A percentile compares a stretch with the other conserved stretches of the same genome.
Evolutionary conservation across 805 yeast species (phyloP).

Genomic region (Isabelozyma pseudorhagii): DNA sequence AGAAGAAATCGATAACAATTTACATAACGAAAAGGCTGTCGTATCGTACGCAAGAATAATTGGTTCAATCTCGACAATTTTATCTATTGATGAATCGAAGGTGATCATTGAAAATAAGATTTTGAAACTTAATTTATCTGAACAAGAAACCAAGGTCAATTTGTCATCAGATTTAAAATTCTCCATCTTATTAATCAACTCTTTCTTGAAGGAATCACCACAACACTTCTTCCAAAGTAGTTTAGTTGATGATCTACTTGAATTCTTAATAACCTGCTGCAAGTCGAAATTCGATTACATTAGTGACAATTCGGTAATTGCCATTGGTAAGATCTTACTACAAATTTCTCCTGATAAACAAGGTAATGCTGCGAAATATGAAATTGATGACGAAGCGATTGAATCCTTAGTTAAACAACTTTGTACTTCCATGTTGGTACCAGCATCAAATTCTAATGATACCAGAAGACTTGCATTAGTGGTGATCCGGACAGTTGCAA

Average conservation of each 20-base stretch:
- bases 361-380: conserved; percentile 32
- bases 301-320: conserved; percentile 73
- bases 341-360: conserved; percentile 5
- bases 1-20: conserved; percentile 49
- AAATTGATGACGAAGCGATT: conserved; percentile 40
- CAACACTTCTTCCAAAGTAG: conserved; percentile 54
- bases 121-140: conserved; percentile 39
- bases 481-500: conserved; percentile 68
- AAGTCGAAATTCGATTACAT: conserved; percentile 47
- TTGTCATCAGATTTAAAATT: conserved; percentile 41
- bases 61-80: conserved; percentile 70
- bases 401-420: conserved; percentile 47
- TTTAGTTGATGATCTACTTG: conserved; percentile 46
- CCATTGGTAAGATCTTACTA: conserved; percentile 76
- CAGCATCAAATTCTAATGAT: conserved; percentile 64
- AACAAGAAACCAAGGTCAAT: conserved; percentile 27
- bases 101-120: conserved; percentile 60
- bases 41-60: conserved; percentile 75
- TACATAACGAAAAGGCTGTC: conserved; percentile 55
- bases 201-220: conserved; percentile 79
- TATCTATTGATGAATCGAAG: conserved; percentile 61
- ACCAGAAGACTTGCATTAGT: conserved; percentile 78
- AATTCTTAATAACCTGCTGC: conserved; percentile 45
- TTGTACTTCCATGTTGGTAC: conserved; percentile 47
- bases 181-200: conserved; percentile 70